Conservation (phyloP, 1,139 yeast genomes). For the Geotrichum phurueaensis region DNA sequence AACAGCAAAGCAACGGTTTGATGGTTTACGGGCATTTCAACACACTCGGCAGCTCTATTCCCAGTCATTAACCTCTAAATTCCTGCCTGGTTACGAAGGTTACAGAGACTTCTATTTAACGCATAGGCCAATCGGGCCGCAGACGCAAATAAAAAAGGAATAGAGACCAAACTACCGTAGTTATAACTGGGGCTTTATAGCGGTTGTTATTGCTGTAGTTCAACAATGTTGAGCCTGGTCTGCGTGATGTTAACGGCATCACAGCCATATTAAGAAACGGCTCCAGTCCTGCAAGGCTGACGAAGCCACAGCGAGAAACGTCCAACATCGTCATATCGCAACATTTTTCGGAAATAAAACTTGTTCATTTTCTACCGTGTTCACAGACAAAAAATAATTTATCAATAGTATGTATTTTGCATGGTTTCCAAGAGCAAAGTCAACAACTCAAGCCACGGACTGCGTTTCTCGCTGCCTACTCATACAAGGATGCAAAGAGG, state of each 20-base stretch:
- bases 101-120: not conserved
- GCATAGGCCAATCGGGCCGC: not conserved
- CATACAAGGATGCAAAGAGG: too few relatives aligned
- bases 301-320: not conserved
- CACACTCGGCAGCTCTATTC: not conserved
- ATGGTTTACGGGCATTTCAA: not conserved
- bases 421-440: too few relatives aligned
- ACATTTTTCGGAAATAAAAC: not conserved
- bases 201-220: not conserved
- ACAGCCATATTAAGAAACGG: not conserved
- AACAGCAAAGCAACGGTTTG: not conserved
- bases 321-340: not conserved
- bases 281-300: not conserved
- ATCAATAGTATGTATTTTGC: too few relatives aligned
- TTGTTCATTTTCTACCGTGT: too few relatives aligned
- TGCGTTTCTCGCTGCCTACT: too few relatives aligned
- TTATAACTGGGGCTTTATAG: not conserved
- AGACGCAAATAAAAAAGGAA: not conserved
- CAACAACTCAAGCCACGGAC: not conserved
- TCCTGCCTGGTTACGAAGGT: not conserved
- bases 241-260: not conserved
- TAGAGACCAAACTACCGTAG: not conserved
- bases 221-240: not conserved
- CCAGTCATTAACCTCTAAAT: not conserved
- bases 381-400: too few relatives aligned